Percentiles rank a stretch among this genome's conserved stretches.
These are phyloP conservation scores for Smallanthus sonchifolius DNA, from an alignment of 129 eudicot species.

Conservation along the genomic window DNA sequence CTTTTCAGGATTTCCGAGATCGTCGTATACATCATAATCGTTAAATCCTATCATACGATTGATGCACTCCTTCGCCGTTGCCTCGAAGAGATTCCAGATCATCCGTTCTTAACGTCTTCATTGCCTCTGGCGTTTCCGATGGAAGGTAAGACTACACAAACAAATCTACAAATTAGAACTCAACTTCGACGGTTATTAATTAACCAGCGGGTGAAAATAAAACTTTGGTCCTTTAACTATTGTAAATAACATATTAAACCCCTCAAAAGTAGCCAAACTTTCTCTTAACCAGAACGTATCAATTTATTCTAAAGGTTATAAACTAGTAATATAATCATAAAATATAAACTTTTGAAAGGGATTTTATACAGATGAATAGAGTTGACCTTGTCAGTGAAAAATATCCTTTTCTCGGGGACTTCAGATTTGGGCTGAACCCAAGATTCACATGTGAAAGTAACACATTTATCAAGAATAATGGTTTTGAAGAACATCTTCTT, in stretches of 20 bases:
- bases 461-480: slow-evolving; percentile 29
- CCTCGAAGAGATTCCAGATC: slow-evolving; percentile 62
- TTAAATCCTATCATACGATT: slow-evolving; percentile 58
- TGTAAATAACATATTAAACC: neutral
- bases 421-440: slow-evolving; percentile 53
- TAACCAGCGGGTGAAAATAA: neutral
- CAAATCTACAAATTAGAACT: neutral
- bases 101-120: slow-evolving; percentile 35
- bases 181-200: neutral
- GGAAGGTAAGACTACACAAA: slow-evolving; percentile 66
- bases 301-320: too few species aligned
- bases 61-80: slow-evolving; percentile 52
- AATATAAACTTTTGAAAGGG: too few species aligned
- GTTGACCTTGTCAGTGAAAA: slow-evolving; percentile 57
- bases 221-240: neutral
- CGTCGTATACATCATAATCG: slow-evolving; percentile 76
- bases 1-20: slow-evolving; percentile 53
- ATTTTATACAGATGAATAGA: neutral
- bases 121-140: slow-evolving; percentile 53
- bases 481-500: slow-evolving; percentile 44
- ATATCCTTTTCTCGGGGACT: slow-evolving; percentile 37
- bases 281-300: too few species aligned
- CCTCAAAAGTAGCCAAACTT: neutral
- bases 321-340: too few species aligned
- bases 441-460: slow-evolving; percentile 44